Conservation (phyloP, 495 filamentous ascomycete species). For the Corynascus novoguineensis region DNA sequence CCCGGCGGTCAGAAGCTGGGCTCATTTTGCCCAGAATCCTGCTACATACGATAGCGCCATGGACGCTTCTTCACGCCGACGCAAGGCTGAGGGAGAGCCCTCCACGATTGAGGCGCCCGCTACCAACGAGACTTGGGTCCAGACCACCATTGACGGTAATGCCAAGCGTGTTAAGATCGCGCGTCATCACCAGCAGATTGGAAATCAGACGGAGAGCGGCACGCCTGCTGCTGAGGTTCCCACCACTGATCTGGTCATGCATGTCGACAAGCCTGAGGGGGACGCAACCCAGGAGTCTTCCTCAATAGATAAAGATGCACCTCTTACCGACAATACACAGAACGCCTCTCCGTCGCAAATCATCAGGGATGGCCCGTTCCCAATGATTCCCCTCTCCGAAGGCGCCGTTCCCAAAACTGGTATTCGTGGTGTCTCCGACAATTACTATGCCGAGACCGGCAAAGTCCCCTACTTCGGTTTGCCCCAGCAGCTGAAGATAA, state of each 20-base stretch:
- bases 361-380: constrained; percentile 9
- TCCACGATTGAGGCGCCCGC: neutral
- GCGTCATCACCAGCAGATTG: constrained; percentile 23
- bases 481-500: neutral
- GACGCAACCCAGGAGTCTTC: neutral
- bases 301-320: neutral
- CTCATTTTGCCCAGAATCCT: constrained; percentile 22
- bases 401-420: constrained; percentile 3
- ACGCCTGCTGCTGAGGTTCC: neutral
- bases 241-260: neutral
- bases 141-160: constrained; percentile 27
- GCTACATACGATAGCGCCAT: constrained; percentile 21
- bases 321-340: neutral
- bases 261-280: neutral
- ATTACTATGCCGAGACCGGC: constrained; percentile 14
- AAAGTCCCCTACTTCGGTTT: constrained; percentile 14
- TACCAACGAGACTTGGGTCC: constrained; percentile 29
- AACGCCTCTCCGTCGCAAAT: neutral
- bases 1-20: constrained; percentile 14
- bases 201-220: constrained; percentile 11
- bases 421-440: constrained; percentile 16
- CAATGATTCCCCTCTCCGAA: constrained; percentile 9
- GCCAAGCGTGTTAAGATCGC: constrained; percentile 41
- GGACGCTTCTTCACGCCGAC: constrained; percentile 23
- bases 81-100: constrained; percentile 28